phyloP scores from a whole-genome alignment of 2,329 filamentous ascomycete genomes.

The Chrysoporthe austroafricana region DNA sequence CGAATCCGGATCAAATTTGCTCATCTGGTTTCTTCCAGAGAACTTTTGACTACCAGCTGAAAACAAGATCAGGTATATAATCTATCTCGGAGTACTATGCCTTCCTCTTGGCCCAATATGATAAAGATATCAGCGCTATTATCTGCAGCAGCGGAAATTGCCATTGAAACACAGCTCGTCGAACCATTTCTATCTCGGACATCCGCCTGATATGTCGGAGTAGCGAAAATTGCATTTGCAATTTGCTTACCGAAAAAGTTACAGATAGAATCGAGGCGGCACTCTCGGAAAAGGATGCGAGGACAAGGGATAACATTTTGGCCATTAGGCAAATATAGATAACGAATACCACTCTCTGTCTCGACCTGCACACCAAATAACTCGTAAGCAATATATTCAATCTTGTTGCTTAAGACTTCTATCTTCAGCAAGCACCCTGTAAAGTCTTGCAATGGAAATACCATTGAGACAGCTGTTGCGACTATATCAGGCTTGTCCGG shows the following conservation, averaged over 20 bases:
- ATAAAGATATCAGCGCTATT: background rate
- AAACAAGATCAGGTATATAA: background rate
- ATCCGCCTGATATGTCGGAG: background rate
- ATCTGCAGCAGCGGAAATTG: background rate
- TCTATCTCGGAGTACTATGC: background rate
- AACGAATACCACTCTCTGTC: background rate
- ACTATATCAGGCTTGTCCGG: background rate
- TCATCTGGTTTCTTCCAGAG: too few species aligned
- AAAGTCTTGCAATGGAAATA: background rate
- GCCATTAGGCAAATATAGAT: constrained; percentile 11
- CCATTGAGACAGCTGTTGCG: background rate
- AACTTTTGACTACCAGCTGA: too few species aligned
- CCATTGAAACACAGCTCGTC: background rate
- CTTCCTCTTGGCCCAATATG: background rate
- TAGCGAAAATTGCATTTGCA: background rate
- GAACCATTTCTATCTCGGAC: background rate
- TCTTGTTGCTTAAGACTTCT: background rate
- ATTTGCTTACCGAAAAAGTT: background rate
- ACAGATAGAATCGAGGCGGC: background rate
- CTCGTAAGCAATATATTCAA: background rate
- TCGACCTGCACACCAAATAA: constrained; percentile 10
- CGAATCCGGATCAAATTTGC: too few species aligned
- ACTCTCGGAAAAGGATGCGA: constrained; percentile 2
- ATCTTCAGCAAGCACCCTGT: background rate
- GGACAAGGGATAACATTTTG: background rate